Evolutionary conservation across 2,329 filamentous ascomycete genomes (phyloP), one percentile per base, ranked within the genome.

Genomic region (Talaromyces sp.): DNA sequence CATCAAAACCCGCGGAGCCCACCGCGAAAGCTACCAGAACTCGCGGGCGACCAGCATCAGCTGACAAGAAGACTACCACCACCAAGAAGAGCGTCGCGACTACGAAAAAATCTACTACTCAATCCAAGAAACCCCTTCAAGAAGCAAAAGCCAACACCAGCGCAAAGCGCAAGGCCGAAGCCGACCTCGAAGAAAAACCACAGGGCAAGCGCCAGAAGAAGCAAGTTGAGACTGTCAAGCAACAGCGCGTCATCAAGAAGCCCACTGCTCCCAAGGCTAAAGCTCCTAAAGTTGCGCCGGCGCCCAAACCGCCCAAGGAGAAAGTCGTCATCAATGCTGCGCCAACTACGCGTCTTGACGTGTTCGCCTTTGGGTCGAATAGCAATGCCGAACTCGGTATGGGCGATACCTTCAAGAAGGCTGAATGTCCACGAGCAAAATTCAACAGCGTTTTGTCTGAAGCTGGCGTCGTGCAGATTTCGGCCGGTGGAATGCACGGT

Each of bases 341-440:
- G 21, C 87, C 61, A 5, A 61, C 61, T 25, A 62, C 59, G 28
- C 59, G 50, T 31, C 81, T 93, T 53, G 84, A 90, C 66, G 76
- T 91, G 63, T 91, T 85, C 66, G 86, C 90, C 53, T 91, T 89
- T 63, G 89, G 88, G 55, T 86, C 89, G 69, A 88, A 87, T 35
- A 80, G 81, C 52, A 84, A 83, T 19, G 88, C 88, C 63, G 89
- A 92, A 76, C 84, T 91, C 41, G 89, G 88, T 39, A 82, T 92
- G n/a, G 89, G 89, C 36, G 82, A 80, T 63, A 75, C 78, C 2
- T 82, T 80, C 63, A 82, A 81, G 67, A 82, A 82, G 64, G 73
- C 79, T 36, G 82, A 85, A 88, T 63, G 85, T 88, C 64, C 86
- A 84, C 75, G 82, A 84, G 35, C 88, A 87, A 31, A 84, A 85